These are phyloP conservation scores for Globisporangium okanoganense DNA, from an alignment of 352 stramenopile genomes.

Conservation along the genomic window DNA sequence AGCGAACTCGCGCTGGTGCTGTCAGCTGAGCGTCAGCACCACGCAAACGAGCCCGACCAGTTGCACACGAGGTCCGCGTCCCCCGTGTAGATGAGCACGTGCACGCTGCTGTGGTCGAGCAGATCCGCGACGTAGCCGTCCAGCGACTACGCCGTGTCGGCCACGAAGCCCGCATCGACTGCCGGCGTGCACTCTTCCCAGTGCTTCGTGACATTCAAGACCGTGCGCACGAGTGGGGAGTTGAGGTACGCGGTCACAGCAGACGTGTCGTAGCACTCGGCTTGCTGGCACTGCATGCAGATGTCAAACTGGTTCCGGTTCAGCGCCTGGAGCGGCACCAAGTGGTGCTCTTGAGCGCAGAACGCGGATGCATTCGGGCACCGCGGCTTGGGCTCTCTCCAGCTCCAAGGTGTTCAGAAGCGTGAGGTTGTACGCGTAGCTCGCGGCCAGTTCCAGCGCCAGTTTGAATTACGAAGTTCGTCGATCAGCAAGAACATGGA, in stretches of 20 bases:
- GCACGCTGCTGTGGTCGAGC: constrained; percentile 49
- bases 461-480: not conserved
- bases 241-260: constrained; percentile 8
- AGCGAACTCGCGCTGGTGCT: constrained; percentile 43
- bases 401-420: not conserved
- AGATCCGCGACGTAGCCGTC: constrained; percentile 78
- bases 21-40: constrained; percentile 90
- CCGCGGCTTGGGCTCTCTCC: not conserved
- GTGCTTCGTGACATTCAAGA: constrained; percentile 24
- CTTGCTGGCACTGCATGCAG: constrained; percentile 16
- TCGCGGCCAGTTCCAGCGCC: not conserved
- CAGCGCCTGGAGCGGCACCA: not conserved
- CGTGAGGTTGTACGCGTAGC: not conserved
- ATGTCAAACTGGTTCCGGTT: constrained; percentile 65
- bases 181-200: constrained; percentile 93
- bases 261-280: constrained; percentile 10
- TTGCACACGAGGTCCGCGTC: constrained; percentile 97
- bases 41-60: constrained; percentile 93
- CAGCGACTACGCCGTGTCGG: constrained; percentile 5
- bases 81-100: constrained; percentile 94
- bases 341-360: not conserved
- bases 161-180: constrained; percentile 83
- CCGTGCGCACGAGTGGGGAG: not conserved
- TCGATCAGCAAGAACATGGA: constrained; percentile 88
- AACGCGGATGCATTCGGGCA: constrained; percentile 3